Conservation (phyloP, 2,329 filamentous ascomycete species). For the Cucurbitaria berberidis region DNA sequence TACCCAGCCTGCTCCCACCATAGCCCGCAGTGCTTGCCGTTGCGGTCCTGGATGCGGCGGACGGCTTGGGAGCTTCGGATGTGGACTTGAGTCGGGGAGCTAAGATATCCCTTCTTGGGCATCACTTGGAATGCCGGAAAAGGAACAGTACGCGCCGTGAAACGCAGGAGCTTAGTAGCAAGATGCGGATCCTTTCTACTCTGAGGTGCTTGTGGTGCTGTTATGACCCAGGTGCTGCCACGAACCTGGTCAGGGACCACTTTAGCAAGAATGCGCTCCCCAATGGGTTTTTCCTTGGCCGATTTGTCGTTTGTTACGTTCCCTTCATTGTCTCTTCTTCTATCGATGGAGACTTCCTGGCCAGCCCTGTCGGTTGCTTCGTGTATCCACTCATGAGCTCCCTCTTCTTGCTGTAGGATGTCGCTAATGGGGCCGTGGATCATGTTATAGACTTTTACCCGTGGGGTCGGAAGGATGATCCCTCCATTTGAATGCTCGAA, state of each 20-base stretch:
- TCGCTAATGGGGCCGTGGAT: neutral
- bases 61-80: neutral
- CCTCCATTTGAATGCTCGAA: neutral
- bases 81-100: neutral
- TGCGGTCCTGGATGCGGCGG: neutral
- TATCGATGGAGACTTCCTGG: neutral
- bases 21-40: neutral
- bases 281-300: neutral
- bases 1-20: neutral
- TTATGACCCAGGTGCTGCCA: neutral
- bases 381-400: neutral
- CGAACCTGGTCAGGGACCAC: neutral
- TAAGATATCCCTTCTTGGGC: neutral
- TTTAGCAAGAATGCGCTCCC: neutral
- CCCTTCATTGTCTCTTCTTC: neutral
- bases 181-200: neutral
- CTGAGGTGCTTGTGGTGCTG: neutral
- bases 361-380: neutral
- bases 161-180: neutral
- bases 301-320: neutral
- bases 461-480: neutral
- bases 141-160: neutral
- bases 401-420: neutral
- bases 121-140: neutral
- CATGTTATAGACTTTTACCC: neutral